Conservation (phyloP, 2,329 filamentous ascomycete species). For the Fusarium proliferatum region DNA sequence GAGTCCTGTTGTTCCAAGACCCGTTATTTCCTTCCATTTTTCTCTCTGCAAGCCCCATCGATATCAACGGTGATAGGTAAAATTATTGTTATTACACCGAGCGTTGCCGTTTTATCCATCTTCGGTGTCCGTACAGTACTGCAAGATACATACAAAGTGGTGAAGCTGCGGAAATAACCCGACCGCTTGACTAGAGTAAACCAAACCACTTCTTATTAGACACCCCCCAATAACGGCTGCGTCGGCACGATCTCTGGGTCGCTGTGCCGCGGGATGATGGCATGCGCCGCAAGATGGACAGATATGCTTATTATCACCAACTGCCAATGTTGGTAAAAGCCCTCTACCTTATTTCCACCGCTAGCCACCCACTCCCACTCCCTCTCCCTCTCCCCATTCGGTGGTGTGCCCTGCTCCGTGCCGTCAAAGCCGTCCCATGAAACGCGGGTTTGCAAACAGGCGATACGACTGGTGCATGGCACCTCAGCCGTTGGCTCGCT, state of each 20-base stretch:
- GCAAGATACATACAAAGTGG: background rate
- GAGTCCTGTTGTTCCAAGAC: conserved; percentile 36
- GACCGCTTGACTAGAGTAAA: conserved; percentile 7
- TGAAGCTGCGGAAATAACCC: conserved; percentile 23
- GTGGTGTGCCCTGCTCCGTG: conserved; percentile 3
- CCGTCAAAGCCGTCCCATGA: conserved; percentile 34
- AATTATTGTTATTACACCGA: conserved; percentile 8
- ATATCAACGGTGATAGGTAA: conserved; percentile 3
- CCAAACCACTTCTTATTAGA: background rate
- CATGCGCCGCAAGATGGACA: conserved; percentile 43
- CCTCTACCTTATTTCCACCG: conserved; percentile 14
- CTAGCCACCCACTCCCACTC: background rate
- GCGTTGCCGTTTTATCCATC: background rate
- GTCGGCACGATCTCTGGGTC: conserved; percentile 45
- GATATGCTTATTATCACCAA: conserved; percentile 45
- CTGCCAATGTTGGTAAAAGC: conserved; percentile 16
- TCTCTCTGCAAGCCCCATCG: conserved; percentile 2
- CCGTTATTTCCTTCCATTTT: conserved; percentile 17
- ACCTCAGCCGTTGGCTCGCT: background rate
- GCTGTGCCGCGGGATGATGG: conserved; percentile 43
- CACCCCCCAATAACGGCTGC: conserved; percentile 42
- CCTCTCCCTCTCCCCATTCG: background rate
- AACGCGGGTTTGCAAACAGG: conserved; percentile 19
- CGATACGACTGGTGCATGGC: conserved; percentile 18
- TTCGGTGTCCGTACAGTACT: background rate